Evolutionary conservation across 2,329 filamentous ascomycete genomes (phyloP), one percentile per base, ranked within the genome.

Genomic region (Alternaria incomplexa): DNA sequence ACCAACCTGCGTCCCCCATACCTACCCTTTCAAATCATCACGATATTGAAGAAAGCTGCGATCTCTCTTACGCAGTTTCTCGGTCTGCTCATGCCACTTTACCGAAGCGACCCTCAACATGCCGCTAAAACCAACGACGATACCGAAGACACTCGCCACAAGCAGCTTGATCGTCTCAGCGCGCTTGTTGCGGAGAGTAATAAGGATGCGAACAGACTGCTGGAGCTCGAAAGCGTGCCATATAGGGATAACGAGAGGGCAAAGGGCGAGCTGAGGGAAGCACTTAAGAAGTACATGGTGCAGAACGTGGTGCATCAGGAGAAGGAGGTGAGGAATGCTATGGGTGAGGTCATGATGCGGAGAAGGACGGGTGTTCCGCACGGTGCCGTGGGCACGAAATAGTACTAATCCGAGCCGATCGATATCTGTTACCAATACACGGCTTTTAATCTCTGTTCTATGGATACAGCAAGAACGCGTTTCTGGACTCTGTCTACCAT

Each of bases 281-380:
- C 91, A 72, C 87, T 97, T 81, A 91, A 90, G 80, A 92, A 96
- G 73, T 97, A 93, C 86, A 83, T 98, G 70, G 89, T 97, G 54
- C 89, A 96, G 78, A 96, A 96, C 75, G 94, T 79, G 7, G 73
- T 80, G 90, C 13, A 91, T 96, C 63, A 86, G 89, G 68, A 88
- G 87, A 90, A 90, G 1, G 92, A 95, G 81, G 95, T 98, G 9
- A 87, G 90, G 70, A 90, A 93, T 78, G 93, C 93, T 1, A 85
- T 97, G 70, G 89, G 89, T 23, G 86, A 85, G 62, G 89, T 89
- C 26, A 81, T 94, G 61, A 85, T 87, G 76, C 88, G 85, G 74
- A 82, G 88, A 70, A 85, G 90, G 68, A 78, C 84, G 13, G 88
- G 89, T 73, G 89, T 86, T 13, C 89, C 89, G 1, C 84, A 85